A percentile compares a stretch with the other conserved stretches of the same genome.
These are phyloP conservation scores for Pseudozyma pruni DNA, from an alignment of 1,284 basidiomycete species.

Conservation along the genomic window DNA sequence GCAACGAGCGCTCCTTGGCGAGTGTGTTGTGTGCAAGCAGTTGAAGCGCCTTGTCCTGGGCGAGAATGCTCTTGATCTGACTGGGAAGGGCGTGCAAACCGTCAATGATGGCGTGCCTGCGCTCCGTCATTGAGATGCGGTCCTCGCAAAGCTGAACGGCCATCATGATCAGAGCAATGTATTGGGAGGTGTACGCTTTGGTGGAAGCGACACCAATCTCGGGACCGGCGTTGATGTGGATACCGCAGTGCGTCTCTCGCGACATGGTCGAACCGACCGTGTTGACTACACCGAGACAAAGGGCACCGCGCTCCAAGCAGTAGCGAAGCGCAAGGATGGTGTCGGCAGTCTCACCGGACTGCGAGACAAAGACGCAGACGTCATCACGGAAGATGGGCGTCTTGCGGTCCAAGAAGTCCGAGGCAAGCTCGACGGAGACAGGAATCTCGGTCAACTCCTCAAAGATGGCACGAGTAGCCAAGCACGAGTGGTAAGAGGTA, in stretches of 20 bases:
- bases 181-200: constrained; percentile 99
- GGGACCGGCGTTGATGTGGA: constrained; percentile 99
- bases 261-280: constrained; percentile 98
- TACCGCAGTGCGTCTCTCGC: constrained; percentile 98
- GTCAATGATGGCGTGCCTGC: constrained; percentile 92
- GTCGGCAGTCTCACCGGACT: constrained; percentile 98
- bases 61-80: constrained; percentile 89
- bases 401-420: constrained; percentile 98
- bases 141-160: constrained; percentile 97
- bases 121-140: constrained; percentile 88
- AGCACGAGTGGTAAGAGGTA: constrained; percentile 95
- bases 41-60: constrained; percentile 82
- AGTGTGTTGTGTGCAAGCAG: constrained; percentile 82
- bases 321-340: constrained; percentile 96
- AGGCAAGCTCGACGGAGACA: constrained; percentile 94
- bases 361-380: constrained; percentile 94
- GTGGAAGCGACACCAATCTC: constrained; percentile 99
- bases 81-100: constrained; percentile 88
- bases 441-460: constrained; percentile 99
- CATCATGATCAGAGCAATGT: constrained; percentile 98
- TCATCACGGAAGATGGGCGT: constrained; percentile 99
- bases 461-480: constrained; percentile 98
- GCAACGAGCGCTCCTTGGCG: constrained; percentile 83
- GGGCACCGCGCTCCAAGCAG: constrained; percentile 93
- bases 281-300: constrained; percentile 95